Percentiles rank a stretch among this genome's conserved stretches.
Conservation (phyloP, 345 rosid genomes). For the Brassica juncea region DNA sequence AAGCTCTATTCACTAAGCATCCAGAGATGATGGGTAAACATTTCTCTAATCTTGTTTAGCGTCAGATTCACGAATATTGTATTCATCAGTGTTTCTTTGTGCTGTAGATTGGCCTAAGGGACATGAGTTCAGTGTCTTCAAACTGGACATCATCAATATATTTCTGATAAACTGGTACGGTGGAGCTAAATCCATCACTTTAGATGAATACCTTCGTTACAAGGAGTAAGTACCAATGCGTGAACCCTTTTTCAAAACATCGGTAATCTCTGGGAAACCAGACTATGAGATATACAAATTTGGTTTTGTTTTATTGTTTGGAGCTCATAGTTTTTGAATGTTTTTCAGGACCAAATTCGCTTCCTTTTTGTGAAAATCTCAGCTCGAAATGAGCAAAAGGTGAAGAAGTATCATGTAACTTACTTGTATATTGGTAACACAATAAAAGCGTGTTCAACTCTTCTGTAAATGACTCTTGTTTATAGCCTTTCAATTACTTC, state of each 20-base stretch:
- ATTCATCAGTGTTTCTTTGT: neutral
- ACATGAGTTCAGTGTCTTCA: conserved; percentile 74
- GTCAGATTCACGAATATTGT: neutral
- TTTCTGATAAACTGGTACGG: conserved; percentile 93
- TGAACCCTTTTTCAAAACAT: conserved; percentile 12
- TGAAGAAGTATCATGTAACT: conserved; percentile 5
- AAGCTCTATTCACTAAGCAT: conserved; percentile 74
- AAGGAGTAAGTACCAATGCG: conserved; percentile 54
- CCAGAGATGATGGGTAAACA: conserved; percentile 82
- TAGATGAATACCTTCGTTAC: conserved; percentile 68
- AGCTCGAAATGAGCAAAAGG: neutral
- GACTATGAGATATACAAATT: neutral
- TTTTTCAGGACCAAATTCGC: conserved; percentile 24
- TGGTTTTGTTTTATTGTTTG: neutral
- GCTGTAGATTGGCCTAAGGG: conserved; percentile 77
- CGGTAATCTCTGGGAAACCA: conserved; percentile 23
- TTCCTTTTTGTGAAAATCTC: neutral
- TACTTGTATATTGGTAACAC: neutral
- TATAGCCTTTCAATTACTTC: neutral
- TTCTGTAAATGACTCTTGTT: neutral
- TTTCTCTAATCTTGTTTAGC: neutral
- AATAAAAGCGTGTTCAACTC: neutral
- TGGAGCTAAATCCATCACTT: conserved; percentile 79
- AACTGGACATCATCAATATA: conserved; percentile 65
- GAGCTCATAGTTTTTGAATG: neutral